Conservation (phyloP, 306 rosid genomes). For the Gleditsia sinensis region DNA sequence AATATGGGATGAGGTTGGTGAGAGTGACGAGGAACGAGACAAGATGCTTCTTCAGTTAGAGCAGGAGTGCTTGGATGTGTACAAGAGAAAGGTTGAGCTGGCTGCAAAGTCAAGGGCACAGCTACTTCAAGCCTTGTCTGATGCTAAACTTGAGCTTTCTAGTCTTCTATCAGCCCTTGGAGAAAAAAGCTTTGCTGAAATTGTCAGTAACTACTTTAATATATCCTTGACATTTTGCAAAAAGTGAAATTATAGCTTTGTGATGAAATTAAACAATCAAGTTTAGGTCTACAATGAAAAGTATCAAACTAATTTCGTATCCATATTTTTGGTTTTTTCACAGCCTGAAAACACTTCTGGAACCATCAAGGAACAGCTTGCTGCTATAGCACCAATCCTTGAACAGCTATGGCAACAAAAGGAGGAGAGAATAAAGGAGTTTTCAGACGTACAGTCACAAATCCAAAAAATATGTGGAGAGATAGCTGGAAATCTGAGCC, state of each 20-base stretch:
- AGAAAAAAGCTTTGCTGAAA: conserved; percentile 61
- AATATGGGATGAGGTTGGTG: conserved; percentile 99
- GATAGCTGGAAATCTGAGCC: conserved; percentile 73
- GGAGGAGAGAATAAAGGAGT: conserved; percentile 86
- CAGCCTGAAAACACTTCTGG: conserved; percentile 51
- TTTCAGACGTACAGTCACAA: conserved; percentile 86
- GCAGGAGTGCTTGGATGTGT: conserved; percentile 95
- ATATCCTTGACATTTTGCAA: conserved; percentile 2
- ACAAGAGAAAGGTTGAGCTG: conserved; percentile 93
- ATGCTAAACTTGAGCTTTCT: conserved; percentile 80
- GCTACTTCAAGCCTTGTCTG: conserved; percentile 85
- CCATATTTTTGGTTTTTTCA: conserved; percentile 5
- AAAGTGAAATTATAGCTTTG: background rate
- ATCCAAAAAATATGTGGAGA: conserved; percentile 94
- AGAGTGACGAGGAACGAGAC: conserved; percentile 89
- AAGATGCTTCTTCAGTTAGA: conserved; percentile 98
- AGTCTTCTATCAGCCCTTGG: conserved; percentile 89
- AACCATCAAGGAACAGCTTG: conserved; percentile 49
- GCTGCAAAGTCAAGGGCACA: conserved; percentile 95
- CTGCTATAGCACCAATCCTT: conserved; percentile 89
- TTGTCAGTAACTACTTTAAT: conserved; percentile 37
- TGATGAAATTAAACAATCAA: background rate
- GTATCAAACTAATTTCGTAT: conserved; percentile 7
- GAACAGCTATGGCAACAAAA: conserved; percentile 89
- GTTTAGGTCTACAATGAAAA: background rate